A percentile compares a stretch with the other conserved stretches of the same genome.
These are phyloP conservation scores for Luffa aegyptiaca DNA, from an alignment of 306 rosid genomes.

Conservation along the genomic window DNA sequence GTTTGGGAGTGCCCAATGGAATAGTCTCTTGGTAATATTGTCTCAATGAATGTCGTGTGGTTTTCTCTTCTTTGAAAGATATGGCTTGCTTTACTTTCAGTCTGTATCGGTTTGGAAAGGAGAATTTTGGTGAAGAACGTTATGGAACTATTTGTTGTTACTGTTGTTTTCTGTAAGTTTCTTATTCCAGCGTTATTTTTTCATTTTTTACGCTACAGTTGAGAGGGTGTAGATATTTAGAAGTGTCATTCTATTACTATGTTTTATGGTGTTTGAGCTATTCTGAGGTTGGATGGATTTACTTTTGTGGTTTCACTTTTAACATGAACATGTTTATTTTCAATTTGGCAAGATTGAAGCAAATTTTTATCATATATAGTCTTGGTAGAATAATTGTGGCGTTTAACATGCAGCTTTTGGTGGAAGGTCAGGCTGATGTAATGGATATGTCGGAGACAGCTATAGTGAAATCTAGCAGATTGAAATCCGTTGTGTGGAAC, in stretches of 20 bases:
- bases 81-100: background rate
- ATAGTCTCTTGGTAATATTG: background rate
- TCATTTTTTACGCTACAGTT: background rate
- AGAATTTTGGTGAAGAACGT: background rate
- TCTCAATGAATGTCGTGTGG: background rate
- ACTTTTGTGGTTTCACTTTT: background rate
- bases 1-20: background rate
- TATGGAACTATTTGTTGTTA: background rate
- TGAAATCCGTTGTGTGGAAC: slow-evolving; percentile 96
- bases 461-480: slow-evolving; percentile 71
- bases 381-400: background rate
- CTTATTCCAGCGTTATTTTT: background rate
- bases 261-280: background rate
- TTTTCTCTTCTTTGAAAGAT: background rate
- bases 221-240: background rate
- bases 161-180: background rate
- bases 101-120: background rate
- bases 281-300: background rate
- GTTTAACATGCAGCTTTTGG: slow-evolving; percentile 22
- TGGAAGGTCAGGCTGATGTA: slow-evolving; percentile 32
- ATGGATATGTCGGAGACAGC: slow-evolving; percentile 96
- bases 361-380: too few species aligned
- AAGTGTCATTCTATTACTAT: background rate
- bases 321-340: too few species aligned
- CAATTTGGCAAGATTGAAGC: too few species aligned